These are phyloP conservation scores for Cenchrus fungigraminus DNA, from an alignment of 176 grass and related monocot species.

Conservation along the genomic window DNA sequence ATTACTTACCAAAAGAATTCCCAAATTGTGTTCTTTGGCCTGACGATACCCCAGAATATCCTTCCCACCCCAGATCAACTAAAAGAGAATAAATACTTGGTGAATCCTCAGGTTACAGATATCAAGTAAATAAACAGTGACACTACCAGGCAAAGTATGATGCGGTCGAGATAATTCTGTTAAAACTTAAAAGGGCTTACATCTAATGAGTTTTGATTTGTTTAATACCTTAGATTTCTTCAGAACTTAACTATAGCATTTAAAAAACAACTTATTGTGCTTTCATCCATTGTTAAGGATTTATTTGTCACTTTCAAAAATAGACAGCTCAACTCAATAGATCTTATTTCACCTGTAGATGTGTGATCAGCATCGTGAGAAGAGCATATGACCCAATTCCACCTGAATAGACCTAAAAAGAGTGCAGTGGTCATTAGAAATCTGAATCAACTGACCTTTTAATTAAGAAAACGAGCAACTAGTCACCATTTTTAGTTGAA, in stretches of 20 bases:
- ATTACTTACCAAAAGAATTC: constrained; percentile 89
- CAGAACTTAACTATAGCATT: not conserved
- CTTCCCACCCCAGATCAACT: constrained; percentile 83
- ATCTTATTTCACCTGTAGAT: constrained; percentile 69
- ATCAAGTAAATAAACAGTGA: constrained; percentile 6
- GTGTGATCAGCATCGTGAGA: constrained; percentile 92
- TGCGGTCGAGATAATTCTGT: constrained; percentile 18
- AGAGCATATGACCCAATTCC: constrained; percentile 99
- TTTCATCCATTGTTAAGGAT: constrained; percentile 5
- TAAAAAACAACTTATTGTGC: not conserved
- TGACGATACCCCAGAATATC: constrained; percentile 51
- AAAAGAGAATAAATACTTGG: constrained; percentile 30
- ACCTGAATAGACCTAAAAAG: constrained; percentile 84
- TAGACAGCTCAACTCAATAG: not conserved
- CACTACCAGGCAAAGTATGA: not conserved
- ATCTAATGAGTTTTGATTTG: not conserved
- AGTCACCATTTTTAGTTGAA: constrained; percentile 11
- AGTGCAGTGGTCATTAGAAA: constrained; percentile 10
- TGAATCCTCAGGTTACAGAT: not conserved
- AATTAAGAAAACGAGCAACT: constrained; percentile 3
- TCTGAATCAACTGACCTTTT: not conserved
- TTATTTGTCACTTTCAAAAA: not conserved
- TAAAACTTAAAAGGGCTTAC: constrained; percentile 17
- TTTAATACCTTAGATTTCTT: constrained; percentile 12
- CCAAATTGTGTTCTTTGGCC: constrained; percentile 85